These are phyloP conservation scores for Ziziphus jujuba DNA, from an alignment of 306 rosid genomes.

Conservation along the genomic window DNA sequence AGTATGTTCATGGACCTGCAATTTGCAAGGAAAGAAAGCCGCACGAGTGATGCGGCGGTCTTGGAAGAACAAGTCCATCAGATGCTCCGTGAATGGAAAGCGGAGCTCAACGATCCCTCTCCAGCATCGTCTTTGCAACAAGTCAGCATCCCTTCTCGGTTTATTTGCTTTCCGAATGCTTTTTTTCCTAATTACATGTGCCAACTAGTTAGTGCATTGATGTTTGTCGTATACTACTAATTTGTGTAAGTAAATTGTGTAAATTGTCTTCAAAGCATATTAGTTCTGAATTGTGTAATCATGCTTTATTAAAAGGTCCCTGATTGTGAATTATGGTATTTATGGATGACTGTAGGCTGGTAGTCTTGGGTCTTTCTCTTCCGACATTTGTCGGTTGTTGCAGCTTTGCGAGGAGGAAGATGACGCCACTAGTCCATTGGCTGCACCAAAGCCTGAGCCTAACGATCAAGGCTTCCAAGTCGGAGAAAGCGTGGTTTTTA, in stretches of 20 bases:
- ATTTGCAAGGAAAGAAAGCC: conserved; percentile 97
- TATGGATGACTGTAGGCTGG: conserved; percentile 70
- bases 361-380: conserved; percentile 94
- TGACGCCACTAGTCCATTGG: conserved; percentile 95
- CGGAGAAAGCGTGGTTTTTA: conserved; percentile 47
- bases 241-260: conserved; percentile 12
- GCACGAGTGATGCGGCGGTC: conserved; percentile 64
- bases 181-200: conserved; percentile 14
- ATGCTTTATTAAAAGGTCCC: conserved; percentile 30
- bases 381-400: conserved; percentile 84
- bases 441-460: conserved; percentile 81
- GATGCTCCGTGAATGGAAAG: conserved; percentile 99
- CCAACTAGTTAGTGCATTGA: conserved; percentile 16
- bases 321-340: conserved; percentile 49
- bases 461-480: conserved; percentile 63
- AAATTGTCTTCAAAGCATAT: conserved; percentile 24
- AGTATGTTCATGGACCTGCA: conserved; percentile 81
- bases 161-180: conserved; percentile 18
- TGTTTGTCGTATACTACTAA: conserved; percentile 12
- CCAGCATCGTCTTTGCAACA: conserved; percentile 96
- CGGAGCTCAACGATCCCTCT: conserved; percentile 94
- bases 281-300: conserved; percentile 32
- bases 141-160: conserved; percentile 47
- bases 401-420: conserved; percentile 98
- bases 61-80: conserved; percentile 98